Conservation (phyloP, 1,284 basidiomycete genomes). For the Ceratobasidium sp. region DNA sequence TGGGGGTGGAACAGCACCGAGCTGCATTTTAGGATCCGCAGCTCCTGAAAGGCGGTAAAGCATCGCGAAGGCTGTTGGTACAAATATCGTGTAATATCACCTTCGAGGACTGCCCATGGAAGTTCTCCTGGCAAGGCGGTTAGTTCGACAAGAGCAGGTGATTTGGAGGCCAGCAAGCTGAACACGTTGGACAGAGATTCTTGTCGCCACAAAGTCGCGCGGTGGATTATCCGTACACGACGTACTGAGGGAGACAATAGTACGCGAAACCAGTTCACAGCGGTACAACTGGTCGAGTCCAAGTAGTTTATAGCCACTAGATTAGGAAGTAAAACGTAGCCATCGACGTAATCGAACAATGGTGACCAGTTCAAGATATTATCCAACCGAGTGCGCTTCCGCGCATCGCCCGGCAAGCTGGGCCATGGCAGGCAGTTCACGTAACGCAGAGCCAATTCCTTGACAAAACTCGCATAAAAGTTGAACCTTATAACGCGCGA, state of each 20-base stretch:
- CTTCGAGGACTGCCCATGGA: background rate
- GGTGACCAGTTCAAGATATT: background rate
- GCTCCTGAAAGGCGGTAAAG: background rate
- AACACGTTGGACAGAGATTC: background rate
- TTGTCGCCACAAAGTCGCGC: background rate
- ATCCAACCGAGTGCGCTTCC: background rate
- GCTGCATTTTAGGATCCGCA: background rate
- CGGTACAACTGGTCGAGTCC: background rate
- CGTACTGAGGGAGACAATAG: background rate
- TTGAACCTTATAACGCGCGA: background rate
- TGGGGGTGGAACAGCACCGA: background rate
- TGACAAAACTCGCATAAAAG: constrained; percentile 4
- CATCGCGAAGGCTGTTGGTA: background rate
- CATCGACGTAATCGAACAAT: background rate
- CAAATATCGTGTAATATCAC: background rate
- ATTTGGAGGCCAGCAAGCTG: background rate
- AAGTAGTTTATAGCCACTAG: background rate
- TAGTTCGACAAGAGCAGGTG: background rate
- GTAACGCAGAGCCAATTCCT: background rate
- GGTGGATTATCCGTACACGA: background rate
- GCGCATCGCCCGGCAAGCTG: background rate
- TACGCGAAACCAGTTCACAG: background rate
- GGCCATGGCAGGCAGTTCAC: no score
- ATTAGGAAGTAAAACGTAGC: background rate
- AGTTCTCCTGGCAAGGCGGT: background rate